Percentiles rank a stretch among this genome's conserved stretches.
phyloP scores from a whole-genome alignment of 2,329 filamentous ascomycete genomes.

The Aureobasidium sp. region DNA sequence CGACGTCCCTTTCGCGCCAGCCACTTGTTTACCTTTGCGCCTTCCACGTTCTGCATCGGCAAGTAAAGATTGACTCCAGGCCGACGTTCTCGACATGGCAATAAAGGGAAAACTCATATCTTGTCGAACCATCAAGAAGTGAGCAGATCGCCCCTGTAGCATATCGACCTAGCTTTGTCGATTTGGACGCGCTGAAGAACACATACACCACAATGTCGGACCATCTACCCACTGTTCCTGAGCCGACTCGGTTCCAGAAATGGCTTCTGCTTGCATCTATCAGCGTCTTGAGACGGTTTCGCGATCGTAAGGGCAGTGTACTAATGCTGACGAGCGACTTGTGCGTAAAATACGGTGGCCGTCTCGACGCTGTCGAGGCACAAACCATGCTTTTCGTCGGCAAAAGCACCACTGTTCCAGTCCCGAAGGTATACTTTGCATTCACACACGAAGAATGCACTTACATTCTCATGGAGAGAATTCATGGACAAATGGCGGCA shows the following conservation, averaged over 20 bases:
- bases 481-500: conserved; percentile 22
- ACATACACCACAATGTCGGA: neutral
- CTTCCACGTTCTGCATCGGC: neutral
- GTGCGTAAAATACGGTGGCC: conserved; percentile 3
- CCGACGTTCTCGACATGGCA: neutral
- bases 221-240: neutral
- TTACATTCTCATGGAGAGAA: conserved; percentile 53
- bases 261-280: neutral
- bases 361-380: conserved; percentile 41
- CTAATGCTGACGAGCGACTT: neutral
- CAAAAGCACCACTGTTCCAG: conserved; percentile 48
- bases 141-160: neutral
- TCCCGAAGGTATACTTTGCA: conserved; percentile 50
- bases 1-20: neutral
- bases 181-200: neutral
- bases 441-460: conserved; percentile 44
- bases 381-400: conserved; percentile 46
- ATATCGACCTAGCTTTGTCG: neutral
- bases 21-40: neutral
- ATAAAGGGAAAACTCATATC: neutral
- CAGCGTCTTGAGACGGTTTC: neutral
- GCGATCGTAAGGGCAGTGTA: neutral
- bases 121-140: neutral
- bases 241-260: neutral
- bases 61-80: neutral